These are phyloP conservation scores for Mycogone perniciosa DNA, from an alignment of 2,329 filamentous ascomycete species.

Conservation along the genomic window DNA sequence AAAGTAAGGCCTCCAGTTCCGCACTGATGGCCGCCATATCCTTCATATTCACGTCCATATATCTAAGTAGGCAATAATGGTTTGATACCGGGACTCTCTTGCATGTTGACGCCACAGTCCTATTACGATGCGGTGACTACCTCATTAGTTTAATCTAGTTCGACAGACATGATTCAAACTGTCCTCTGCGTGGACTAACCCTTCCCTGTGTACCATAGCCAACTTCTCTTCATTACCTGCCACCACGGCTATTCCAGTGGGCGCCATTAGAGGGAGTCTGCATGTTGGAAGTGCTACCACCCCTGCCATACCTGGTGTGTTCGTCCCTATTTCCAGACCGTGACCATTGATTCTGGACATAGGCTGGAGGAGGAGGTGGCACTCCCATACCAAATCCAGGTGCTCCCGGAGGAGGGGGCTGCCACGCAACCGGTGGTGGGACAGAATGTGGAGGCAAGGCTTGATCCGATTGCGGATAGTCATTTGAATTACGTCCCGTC, in stretches of 20 bases:
- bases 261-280: not conserved
- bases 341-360: not conserved
- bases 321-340: not conserved
- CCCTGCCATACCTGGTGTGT: not conserved
- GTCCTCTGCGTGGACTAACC: too few relatives aligned
- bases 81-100: too few relatives aligned
- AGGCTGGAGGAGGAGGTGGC: constrained; percentile 26
- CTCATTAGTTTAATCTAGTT: too few relatives aligned
- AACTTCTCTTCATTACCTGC: not conserved
- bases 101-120: too few relatives aligned
- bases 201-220: too few relatives aligned
- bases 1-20: too few relatives aligned
- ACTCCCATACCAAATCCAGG: constrained; percentile 29
- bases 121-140: too few relatives aligned
- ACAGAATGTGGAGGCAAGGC: constrained; percentile 13
- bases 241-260: not conserved
- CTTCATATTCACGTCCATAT: too few relatives aligned
- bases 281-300: not conserved
- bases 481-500: constrained; percentile 13
- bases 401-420: constrained; percentile 27
- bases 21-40: too few relatives aligned
- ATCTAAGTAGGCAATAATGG: too few relatives aligned
- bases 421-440: constrained; percentile 13
- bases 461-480: constrained; percentile 18
- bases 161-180: too few relatives aligned